These are phyloP conservation scores for Hebeloma cylindrosporum DNA, from an alignment of 768 basidiomycete species.

Conservation along the genomic window DNA sequence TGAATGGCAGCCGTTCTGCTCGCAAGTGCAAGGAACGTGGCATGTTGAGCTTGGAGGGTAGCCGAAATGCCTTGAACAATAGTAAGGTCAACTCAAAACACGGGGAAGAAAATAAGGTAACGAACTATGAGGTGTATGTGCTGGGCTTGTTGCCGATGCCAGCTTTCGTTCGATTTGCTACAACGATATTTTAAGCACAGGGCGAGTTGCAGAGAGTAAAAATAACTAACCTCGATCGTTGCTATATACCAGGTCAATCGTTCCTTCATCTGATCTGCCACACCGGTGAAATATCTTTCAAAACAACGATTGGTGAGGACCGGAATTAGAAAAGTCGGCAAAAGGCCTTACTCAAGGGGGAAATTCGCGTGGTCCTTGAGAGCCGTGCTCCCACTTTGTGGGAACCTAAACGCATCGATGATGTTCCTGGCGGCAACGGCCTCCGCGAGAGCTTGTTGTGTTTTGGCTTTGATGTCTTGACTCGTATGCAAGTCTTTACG, in stretches of 20 bases:
- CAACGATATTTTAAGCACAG: background rate
- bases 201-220: constrained; percentile 8
- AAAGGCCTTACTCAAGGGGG: constrained; percentile 78
- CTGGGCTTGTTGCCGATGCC: constrained; percentile 60
- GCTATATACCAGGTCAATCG: constrained; percentile 76
- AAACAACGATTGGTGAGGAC: background rate
- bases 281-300: constrained; percentile 67
- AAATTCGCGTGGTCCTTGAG: constrained; percentile 80
- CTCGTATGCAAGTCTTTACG: constrained; percentile 67
- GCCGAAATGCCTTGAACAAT: constrained; percentile 58
- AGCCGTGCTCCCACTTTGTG: constrained; percentile 67
- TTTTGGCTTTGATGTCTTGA: constrained; percentile 70
- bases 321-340: background rate
- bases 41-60: constrained; percentile 78
- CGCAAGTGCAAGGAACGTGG: constrained; percentile 74
- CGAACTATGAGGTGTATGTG: constrained; percentile 77
- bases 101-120: constrained; percentile 7
- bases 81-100: constrained; percentile 12
- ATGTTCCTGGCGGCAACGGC: constrained; percentile 76
- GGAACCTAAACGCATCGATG: constrained; percentile 75
- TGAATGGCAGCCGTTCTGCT: constrained; percentile 74
- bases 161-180: constrained; percentile 86
- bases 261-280: constrained; percentile 71
- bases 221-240: constrained; percentile 64
- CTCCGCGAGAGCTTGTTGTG: constrained; percentile 78